Evolutionary conservation across 192 early-diverging fungal species (phyloP).

Genomic region (Coemansia sp.): DNA sequence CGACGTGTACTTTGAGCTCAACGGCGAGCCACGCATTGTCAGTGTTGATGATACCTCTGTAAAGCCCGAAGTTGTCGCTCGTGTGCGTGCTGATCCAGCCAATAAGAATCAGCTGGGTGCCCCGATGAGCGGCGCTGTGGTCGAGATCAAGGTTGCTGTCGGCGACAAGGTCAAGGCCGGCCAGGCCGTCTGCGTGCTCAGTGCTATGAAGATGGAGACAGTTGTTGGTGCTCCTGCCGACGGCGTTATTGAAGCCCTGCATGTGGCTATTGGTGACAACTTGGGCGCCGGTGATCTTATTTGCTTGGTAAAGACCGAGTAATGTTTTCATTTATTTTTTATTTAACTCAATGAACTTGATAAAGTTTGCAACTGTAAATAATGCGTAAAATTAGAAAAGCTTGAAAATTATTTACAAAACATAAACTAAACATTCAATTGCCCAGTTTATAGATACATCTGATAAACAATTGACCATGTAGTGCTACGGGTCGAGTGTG

Average conservation of each 20-base stretch:
- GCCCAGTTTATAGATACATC: too few species aligned
- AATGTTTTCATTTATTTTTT: constrained; percentile 12
- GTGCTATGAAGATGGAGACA: constrained; percentile 99
- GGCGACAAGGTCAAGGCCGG: constrained; percentile 85
- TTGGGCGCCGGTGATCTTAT: constrained; percentile 84
- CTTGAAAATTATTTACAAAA: too few species aligned
- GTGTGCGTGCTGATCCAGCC: constrained; percentile 72
- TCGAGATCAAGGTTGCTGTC: constrained; percentile 84
- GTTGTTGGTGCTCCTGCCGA: constrained; percentile 79
- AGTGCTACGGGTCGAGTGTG: too few species aligned
- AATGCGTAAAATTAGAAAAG: too few species aligned
- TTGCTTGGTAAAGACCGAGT: constrained; percentile 32
- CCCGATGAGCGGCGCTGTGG: constrained; percentile 95
- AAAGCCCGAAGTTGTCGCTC: constrained; percentile 60
- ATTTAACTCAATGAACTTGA: neutral
- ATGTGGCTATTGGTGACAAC: constrained; percentile 73
- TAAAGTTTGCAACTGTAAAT: neutral
- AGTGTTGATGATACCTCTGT: constrained; percentile 67
- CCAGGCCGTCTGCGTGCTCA: constrained; percentile 86
- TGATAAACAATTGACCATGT: too few species aligned
- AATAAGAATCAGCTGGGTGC: constrained; percentile 84
- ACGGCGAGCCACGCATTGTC: constrained; percentile 90
- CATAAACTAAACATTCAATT: too few species aligned
- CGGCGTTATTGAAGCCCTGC: constrained; percentile 72
- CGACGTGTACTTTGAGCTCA: constrained; percentile 96